Conservation (phyloP, 164 flowering plant species). For the Santalum album region DNA sequence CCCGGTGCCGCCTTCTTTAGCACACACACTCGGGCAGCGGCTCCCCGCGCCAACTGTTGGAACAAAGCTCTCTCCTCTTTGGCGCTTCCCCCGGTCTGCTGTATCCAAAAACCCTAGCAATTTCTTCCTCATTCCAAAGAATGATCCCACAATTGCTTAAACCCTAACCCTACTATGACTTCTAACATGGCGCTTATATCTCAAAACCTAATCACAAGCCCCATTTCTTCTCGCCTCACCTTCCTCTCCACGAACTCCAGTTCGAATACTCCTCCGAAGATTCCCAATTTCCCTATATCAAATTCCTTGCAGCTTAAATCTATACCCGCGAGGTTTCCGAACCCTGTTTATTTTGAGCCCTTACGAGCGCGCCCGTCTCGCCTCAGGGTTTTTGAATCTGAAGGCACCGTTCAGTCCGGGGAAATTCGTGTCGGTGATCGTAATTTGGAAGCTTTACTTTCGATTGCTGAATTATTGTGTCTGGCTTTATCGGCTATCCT, state of each 20-base stretch:
- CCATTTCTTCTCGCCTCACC: conserved; percentile 11
- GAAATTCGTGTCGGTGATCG: conserved; percentile 5
- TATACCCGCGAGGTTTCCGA: not conserved
- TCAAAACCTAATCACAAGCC: conserved; percentile 13
- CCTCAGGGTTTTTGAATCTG: conserved; percentile 19
- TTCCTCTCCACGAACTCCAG: conserved; percentile 6
- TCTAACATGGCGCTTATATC: conserved; percentile 21
- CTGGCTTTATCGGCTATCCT: conserved; percentile 40
- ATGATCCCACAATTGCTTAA: conserved; percentile 1
- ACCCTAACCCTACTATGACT: not conserved
- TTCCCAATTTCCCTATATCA: conserved; percentile 2
- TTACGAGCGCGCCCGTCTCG: conserved; percentile 1
- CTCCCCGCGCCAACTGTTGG: too few relatives aligned
- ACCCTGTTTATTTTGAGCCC: not conserved
- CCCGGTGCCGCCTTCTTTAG: too few relatives aligned
- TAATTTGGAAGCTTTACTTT: conserved; percentile 45
- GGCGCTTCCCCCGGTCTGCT: too few relatives aligned
- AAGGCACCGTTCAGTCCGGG: conserved; percentile 1
- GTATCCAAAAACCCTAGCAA: conserved; percentile 7
- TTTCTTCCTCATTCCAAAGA: conserved; percentile 2
- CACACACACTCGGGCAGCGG: too few relatives aligned
- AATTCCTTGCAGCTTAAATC: not conserved
- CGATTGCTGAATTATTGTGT: conserved; percentile 42
- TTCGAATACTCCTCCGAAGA: not conserved
- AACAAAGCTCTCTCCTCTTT: too few relatives aligned